Base-by-base conservation (phyloP, 768 basidiomycete species). In the Boletus barrowsii region DNA sequence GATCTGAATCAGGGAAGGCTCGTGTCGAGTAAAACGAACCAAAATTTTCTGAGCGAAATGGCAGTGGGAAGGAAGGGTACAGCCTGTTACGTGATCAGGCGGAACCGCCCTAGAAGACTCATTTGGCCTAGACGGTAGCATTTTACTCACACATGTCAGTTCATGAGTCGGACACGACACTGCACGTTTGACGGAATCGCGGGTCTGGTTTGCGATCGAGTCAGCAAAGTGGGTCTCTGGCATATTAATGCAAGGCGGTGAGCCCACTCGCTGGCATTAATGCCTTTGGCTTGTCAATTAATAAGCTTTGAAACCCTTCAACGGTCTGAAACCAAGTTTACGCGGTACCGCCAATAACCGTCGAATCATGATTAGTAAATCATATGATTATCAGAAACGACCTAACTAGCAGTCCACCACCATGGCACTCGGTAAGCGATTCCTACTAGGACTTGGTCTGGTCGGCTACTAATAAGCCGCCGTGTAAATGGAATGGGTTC, bases 11-110 rank as follows among this genome's bases (percentile, higher is more conserved):
- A 59, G 58, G 56, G 64, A 63, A 57, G 55, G 51, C 49, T 40
- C 42, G 52, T 40, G 17, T 55, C 50, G 53, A 53, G 56, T 35
- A 55, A 53, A 22, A 51, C 37, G 54, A 64, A 47, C 39, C 49
- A 32, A 69, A 62, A 49, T 37, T 57, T 58, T 30, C 52, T 47
- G 54, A 47, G 49, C 30, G 14, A 58, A 60, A 64, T 47, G 56
- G 57, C 56, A 42, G 61, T 59, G 57, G 51, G 54, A 63, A 54
- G 54, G 53, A 57, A 53, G 45, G 51, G 56, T 51, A 55, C 56
- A 60, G 53, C 56, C 54, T 42, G 61, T 70, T 72, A 70, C 68
- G 68, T 70, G 59, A 70, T 57, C 58, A 55, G 15, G 51, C 59
- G 60, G 68, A 54, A 68, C 58, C 56, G 56, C 63, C 60, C 46